Base-by-base conservation (phyloP, 441 rosid genomes). In the Dalechampia spathulata region DNA sequence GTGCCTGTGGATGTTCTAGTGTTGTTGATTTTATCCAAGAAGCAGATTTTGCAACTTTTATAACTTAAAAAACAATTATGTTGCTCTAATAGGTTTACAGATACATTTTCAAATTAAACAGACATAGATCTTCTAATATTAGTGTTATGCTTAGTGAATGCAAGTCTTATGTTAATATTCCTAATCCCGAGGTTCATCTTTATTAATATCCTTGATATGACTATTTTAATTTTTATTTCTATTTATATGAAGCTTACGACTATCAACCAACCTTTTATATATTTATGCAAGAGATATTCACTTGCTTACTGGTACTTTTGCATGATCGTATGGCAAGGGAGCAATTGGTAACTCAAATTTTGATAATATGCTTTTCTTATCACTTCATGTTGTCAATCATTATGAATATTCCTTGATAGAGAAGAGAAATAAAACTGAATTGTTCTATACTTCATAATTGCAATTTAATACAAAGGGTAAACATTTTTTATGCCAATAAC, bases 301-400 rank as follows among this genome's bases (percentile, higher is more conserved):
- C 91, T 52, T 95, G 97, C 61, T 77, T 93, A 65, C 73, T 93
- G 74, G 97, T 93, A 76, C 95, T 93, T 63, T 76, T 93, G 81
- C 97, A 90, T 69, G 81, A 93, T 68, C 96, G 97, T 64, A 76
- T 87, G 52, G 93, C 87, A 39, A 80, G 89, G 78, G 91, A 84
- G 73, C 95, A 87, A 73, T 73, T 77, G 69, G 90, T 95, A 36
- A 77, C 94, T 77, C 96, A 94, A 50, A 87, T 87, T 78, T 79
- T 94, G 83, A 76, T 85, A 8, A 96, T 90, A 78, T 75, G 96
- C 57, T 57, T 64, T 55, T 46, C 22, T 65, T 22, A 20, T 55
- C 60, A 25, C 64, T 62, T 21, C 17, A 19, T 36, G 28, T n/a
- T 21, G 6, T 16, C 14, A 10, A 37, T 13, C 23, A 22, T 25